phyloP scores from a whole-genome alignment of 805 yeast genomes.

The Kluyveromyces starmeri region DNA sequence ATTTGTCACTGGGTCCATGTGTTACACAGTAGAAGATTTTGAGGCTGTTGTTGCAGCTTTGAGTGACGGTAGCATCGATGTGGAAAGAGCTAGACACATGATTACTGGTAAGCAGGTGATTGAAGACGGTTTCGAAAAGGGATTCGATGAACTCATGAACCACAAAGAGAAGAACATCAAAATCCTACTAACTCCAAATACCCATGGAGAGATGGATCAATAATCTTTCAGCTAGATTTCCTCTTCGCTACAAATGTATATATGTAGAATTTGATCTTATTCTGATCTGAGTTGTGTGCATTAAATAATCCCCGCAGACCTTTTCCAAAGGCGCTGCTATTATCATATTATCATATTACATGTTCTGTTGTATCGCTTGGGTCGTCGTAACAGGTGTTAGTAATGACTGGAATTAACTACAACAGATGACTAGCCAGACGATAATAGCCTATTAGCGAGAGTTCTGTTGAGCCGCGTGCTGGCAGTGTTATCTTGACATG shows the following conservation, averaged over 20 bases:
- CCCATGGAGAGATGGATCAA: slow-evolving; percentile 27
- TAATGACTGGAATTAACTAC: too few species aligned
- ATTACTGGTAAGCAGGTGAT: slow-evolving; percentile 46
- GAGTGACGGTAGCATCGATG: slow-evolving; percentile 36
- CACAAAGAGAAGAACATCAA: slow-evolving; percentile 51
- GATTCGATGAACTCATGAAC: slow-evolving; percentile 41
- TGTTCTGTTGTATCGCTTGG: background rate
- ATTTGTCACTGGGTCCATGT: slow-evolving; percentile 49
- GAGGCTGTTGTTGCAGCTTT: slow-evolving; percentile 46
- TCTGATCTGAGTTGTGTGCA: background rate
- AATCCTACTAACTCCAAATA: slow-evolving; percentile 42
- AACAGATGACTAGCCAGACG: too few species aligned
- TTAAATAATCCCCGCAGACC: background rate
- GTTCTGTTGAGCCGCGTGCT: too few species aligned
- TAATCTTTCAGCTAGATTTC: too few species aligned
- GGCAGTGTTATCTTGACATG: too few species aligned
- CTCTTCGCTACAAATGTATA: too few species aligned
- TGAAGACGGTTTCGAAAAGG: slow-evolving; percentile 44
- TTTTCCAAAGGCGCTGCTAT: background rate
- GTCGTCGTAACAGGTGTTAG: too few species aligned
- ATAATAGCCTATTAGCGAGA: too few species aligned
- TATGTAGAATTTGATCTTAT: background rate
- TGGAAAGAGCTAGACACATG: slow-evolving; percentile 36
- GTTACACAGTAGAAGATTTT: slow-evolving; percentile 49
- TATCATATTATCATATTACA: background rate